Evolutionary conservation across 108 stramenopile genomes (phyloP).

Genomic region (Asterionellopsis glacialis): DNA sequence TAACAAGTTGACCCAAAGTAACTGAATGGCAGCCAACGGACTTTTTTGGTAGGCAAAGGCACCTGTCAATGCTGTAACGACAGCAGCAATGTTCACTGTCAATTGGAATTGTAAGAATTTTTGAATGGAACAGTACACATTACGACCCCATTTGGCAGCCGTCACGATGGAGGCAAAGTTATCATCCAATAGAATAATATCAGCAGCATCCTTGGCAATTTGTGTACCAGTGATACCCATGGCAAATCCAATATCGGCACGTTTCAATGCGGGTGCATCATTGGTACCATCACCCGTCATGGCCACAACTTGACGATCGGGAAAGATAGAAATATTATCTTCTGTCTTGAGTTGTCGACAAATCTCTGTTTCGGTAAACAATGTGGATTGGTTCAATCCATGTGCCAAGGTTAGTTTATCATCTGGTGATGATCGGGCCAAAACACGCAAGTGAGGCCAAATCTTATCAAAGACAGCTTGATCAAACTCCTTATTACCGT

Average conservation of each 20-base stretch:
- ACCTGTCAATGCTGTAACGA: conserved; percentile 86
- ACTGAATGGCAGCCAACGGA: conserved; percentile 93
- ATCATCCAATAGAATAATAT: conserved; percentile 94
- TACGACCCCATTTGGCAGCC: conserved; percentile 96
- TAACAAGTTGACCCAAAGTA: conserved; percentile 97
- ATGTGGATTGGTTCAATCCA: conserved; percentile 78
- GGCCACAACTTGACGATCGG: conserved; percentile 91
- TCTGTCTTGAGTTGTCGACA: conserved; percentile 37
- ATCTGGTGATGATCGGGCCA: conserved; percentile 77
- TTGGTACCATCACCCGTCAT: conserved; percentile 99
- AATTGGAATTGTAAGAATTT: conserved; percentile 99
- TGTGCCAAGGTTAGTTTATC: conserved; percentile 83
- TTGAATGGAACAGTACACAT: conserved; percentile 94
- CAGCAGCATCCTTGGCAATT: conserved; percentile 94
- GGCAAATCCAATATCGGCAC: conserved; percentile 96
- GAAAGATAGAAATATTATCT: conserved; percentile 63
- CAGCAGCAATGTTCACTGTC: conserved; percentile 94
- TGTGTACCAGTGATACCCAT: conserved; percentile 98
- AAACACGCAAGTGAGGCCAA: conserved; percentile 77
- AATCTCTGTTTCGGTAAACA: conserved; percentile 57
- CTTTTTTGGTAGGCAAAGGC: conserved; percentile 80
- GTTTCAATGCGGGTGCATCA: conserved; percentile 97
- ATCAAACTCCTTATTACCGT: conserved; percentile 70
- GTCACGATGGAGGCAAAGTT: conserved; percentile 97
- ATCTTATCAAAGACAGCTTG: conserved; percentile 80